phyloP scores from a whole-genome alignment of 2,329 filamentous ascomycete genomes.

The Colletotrichum tofieldiae region DNA sequence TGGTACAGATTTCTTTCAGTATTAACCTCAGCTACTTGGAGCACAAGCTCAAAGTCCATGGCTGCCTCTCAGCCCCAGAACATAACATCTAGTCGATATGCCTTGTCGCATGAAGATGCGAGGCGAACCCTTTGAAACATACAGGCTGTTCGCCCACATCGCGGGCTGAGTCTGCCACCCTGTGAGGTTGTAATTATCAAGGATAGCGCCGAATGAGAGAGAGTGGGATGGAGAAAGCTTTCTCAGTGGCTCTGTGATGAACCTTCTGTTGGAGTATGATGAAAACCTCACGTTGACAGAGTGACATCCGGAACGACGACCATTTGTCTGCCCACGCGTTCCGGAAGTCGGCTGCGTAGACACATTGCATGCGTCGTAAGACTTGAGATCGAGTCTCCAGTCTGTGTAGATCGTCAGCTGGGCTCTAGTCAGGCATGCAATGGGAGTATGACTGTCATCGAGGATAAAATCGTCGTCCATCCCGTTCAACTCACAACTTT shows the following conservation, averaged over 20 bases:
- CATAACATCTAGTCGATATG: no score
- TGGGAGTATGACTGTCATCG: background rate
- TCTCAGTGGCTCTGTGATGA: background rate
- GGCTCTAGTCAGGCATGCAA: background rate
- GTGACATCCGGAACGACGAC: conserved; percentile 17
- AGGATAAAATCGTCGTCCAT: conserved; percentile 3
- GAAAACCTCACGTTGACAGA: conserved; percentile 6
- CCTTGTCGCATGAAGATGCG: conserved; percentile 12
- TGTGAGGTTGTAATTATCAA: conserved; percentile 8
- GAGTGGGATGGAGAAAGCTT: background rate
- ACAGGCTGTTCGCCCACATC: conserved; percentile 23
- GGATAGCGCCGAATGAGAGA: conserved; percentile 1
- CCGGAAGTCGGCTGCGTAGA: background rate
- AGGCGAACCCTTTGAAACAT: conserved; percentile 17
- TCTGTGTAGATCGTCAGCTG: background rate
- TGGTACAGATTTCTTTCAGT: background rate
- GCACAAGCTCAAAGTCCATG: background rate
- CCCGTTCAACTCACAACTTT: background rate
- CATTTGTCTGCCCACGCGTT: conserved; percentile 12
- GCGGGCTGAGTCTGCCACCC: conserved; percentile 1
- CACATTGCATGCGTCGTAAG: conserved; percentile 7
- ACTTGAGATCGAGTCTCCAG: background rate
- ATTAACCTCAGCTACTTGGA: background rate
- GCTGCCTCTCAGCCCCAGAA: background rate
- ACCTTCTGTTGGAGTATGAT: background rate